Evolutionary conservation across 1,139 yeast species (phyloP).

Genomic region (Hemisphaericaspora subhashii): DNA sequence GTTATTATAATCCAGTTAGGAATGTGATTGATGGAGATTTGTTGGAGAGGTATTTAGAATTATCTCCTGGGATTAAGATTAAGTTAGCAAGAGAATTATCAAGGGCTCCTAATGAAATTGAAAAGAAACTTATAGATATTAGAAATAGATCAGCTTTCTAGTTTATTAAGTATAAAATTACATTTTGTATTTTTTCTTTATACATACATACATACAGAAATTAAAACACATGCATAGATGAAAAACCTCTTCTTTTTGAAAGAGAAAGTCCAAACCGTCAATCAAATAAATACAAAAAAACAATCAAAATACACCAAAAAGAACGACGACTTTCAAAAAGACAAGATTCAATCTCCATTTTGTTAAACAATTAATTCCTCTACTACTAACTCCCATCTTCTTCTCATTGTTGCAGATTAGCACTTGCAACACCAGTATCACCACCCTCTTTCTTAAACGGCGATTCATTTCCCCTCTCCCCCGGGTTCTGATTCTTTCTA

Average conservation of each 20-base stretch:
- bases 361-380: not conserved
- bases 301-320: not conserved
- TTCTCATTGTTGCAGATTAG: not conserved
- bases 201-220: not conserved
- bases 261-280: not conserved
- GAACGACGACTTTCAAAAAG: not conserved
- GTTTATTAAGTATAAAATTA: constrained; percentile 1
- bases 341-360: not conserved
- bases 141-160: constrained; percentile 49
- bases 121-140: constrained; percentile 58
- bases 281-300: not conserved
- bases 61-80: constrained; percentile 41
- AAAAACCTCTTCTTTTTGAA: no score
- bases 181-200: not conserved
- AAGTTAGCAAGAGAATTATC: constrained; percentile 55
- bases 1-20: constrained; percentile 77
- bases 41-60: constrained; percentile 54
- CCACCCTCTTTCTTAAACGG: constrained; percentile 7
- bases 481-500: constrained; percentile 24
- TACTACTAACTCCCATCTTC: not conserved
- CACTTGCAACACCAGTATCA: not conserved
- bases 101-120: constrained; percentile 58
- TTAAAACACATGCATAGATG: no score
- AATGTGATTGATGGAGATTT: constrained; percentile 87
- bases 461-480: constrained; percentile 7